Percentiles rank a stretch among this genome's conserved stretches.
Evolutionary conservation across 768 basidiomycete genomes (phyloP).

Genomic region (Amanita fuliginea): DNA sequence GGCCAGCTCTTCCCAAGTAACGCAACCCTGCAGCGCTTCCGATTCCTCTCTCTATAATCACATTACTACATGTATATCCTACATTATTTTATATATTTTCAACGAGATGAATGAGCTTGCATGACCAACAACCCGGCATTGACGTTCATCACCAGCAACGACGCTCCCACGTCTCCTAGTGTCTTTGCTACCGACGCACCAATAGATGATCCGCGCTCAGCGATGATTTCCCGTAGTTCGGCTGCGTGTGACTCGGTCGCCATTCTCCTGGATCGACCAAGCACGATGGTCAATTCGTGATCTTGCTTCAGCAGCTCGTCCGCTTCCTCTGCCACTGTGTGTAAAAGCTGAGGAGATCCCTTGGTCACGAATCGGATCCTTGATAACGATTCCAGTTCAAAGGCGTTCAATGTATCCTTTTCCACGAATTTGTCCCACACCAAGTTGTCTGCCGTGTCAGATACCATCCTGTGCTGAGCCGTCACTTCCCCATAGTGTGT

Average conservation of each 20-base stretch:
- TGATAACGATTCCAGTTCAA: conserved; percentile 32
- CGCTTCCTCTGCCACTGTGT: conserved; percentile 37
- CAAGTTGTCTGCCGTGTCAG: conserved; percentile 75
- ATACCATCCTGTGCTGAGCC: conserved; percentile 59
- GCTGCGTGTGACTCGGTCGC: conserved; percentile 43
- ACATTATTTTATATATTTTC: not conserved
- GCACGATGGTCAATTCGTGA: conserved; percentile 49
- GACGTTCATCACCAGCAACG: conserved; percentile 44
- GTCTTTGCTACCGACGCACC: conserved; percentile 57
- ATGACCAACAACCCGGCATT: conserved; percentile 42
- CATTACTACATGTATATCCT: no score
- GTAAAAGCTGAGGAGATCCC: conserved; percentile 43
- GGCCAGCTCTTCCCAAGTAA: not conserved
- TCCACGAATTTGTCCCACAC: conserved; percentile 58
- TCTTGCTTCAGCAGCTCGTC: conserved; percentile 18
- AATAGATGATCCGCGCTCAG: conserved; percentile 28
- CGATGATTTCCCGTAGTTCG: conserved; percentile 45
- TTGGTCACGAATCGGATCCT: conserved; percentile 52
- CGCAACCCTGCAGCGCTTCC: not conserved
- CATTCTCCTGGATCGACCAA: conserved; percentile 67
- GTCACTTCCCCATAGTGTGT: conserved; percentile 60
- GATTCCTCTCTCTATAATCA: no score
- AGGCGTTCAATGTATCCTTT: conserved; percentile 15
- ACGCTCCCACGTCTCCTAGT: conserved; percentile 66
- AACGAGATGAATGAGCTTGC: conserved; percentile 26